Percentiles rank a stretch among this genome's conserved stretches.
Conservation (phyloP, 768 basidiomycete genomes). For the Kwoniella europaea region DNA sequence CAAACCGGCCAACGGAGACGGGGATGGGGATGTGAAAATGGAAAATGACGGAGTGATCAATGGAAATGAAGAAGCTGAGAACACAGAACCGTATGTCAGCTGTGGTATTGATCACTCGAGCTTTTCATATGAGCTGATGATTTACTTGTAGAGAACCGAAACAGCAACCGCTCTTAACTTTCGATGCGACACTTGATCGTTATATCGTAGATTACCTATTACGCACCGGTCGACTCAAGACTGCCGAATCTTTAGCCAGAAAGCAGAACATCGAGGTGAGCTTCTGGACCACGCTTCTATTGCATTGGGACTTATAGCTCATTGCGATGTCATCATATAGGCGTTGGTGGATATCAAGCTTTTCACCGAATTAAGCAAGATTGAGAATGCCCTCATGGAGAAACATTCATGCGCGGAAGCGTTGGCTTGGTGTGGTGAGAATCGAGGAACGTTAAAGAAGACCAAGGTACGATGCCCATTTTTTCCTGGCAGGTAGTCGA, state of each 20-base stretch:
- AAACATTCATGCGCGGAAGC: constrained; percentile 83
- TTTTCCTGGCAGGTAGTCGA: neutral
- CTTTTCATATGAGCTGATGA: neutral
- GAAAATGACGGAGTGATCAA: constrained; percentile 11
- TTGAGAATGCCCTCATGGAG: constrained; percentile 75
- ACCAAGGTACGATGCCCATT: constrained; percentile 68
- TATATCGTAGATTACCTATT: constrained; percentile 95
- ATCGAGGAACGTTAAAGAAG: constrained; percentile 88
- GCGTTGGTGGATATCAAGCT: constrained; percentile 87
- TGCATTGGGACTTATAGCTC: neutral
- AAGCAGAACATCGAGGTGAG: constrained; percentile 79
- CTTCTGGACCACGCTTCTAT: neutral
- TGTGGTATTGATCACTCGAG: neutral
- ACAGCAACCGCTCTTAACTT: neutral
- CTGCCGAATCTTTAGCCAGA: constrained; percentile 75
- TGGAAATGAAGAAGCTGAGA: neutral
- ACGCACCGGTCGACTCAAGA: constrained; percentile 74
- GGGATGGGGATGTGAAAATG: constrained; percentile 2
- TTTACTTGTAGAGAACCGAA: constrained; percentile 8
- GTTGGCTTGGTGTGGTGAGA: constrained; percentile 93
- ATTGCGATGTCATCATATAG: constrained; percentile 58
- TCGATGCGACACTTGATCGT: constrained; percentile 65
- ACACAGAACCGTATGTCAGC: neutral
- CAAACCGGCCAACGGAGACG: neutral
- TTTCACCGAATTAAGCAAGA: constrained; percentile 83